Conservation (phyloP, 2,329 filamentous ascomycete genomes). For the Alternaria dauci region DNA sequence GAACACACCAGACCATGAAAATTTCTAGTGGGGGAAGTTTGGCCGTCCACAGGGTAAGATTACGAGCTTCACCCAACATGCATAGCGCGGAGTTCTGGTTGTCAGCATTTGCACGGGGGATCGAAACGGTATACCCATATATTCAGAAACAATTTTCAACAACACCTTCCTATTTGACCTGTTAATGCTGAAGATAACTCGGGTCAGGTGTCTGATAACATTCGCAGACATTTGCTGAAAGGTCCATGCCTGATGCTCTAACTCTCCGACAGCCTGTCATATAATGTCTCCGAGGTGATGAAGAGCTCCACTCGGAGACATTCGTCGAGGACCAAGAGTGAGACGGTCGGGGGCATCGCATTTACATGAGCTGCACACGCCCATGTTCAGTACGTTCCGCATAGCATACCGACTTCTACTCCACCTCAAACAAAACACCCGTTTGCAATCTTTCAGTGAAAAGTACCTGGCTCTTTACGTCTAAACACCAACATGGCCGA, state of each 20-base stretch:
- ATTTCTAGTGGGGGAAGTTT: background rate
- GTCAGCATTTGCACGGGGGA: constrained; percentile 3
- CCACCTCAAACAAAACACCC: background rate
- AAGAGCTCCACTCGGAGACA: background rate
- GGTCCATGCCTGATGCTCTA: background rate
- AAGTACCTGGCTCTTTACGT: too few relatives aligned
- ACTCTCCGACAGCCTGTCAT: background rate
- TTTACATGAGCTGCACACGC: background rate
- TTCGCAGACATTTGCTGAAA: background rate
- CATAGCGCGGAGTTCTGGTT: constrained; percentile 8
- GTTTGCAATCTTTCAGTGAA: background rate
- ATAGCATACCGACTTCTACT: background rate
- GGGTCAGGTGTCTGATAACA: background rate
- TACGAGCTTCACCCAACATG: background rate
- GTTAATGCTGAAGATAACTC: background rate
- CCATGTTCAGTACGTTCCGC: background rate
- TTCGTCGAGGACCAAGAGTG: background rate
- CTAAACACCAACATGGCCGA: background rate
- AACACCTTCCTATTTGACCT: background rate
- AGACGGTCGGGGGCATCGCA: background rate
- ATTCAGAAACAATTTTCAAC: background rate
- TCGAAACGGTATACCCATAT: constrained; percentile 6
- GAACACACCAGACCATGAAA: background rate
- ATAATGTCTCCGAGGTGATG: background rate
- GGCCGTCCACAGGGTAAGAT: background rate